Percentiles rank a stretch among this genome's conserved stretches.
Conservation (phyloP, 2,329 filamentous ascomycete genomes). For the Pseudogymnoascus sp. region DNA sequence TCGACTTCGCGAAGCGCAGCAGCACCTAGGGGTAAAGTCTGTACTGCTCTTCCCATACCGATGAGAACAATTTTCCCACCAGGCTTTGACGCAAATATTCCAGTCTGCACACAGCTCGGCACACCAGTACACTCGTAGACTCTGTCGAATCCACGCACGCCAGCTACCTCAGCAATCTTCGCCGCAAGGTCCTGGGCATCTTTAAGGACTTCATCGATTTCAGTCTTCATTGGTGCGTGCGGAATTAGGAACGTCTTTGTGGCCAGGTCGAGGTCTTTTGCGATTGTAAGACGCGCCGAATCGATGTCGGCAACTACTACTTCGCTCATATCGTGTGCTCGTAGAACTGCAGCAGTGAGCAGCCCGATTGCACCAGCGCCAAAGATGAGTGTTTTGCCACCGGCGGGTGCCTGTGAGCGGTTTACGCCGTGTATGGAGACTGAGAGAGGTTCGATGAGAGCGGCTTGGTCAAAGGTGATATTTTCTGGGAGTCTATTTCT, state of each 20-base stretch:
- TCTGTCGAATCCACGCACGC: neutral
- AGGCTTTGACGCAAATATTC: conserved; percentile 64
- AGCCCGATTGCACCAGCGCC: conserved; percentile 59
- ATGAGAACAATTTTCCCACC: conserved; percentile 71
- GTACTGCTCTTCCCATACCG: conserved; percentile 72
- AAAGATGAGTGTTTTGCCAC: conserved; percentile 55
- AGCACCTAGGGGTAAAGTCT: conserved; percentile 66
- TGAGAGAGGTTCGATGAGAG: conserved; percentile 55
- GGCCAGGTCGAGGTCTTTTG: neutral
- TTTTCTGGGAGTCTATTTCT: conserved; percentile 47
- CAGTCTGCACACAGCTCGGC: conserved; percentile 66
- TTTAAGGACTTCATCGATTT: neutral
- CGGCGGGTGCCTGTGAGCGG: conserved; percentile 45
- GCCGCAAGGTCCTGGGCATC: neutral
- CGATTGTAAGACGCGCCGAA: neutral
- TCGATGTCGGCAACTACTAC: neutral
- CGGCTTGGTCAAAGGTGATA: conserved; percentile 53
- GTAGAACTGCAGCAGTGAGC: conserved; percentile 51
- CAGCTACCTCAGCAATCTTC: neutral
- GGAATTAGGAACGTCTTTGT: neutral
- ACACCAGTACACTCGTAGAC: conserved; percentile 58
- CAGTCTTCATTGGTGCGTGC: neutral
- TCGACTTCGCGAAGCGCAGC: conserved; percentile 71
- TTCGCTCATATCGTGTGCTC: neutral
- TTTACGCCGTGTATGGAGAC: conserved; percentile 58